Evolutionary conservation across 2,329 filamentous ascomycete genomes (phyloP).

Genomic region (Myriosclerotinia scirpicola): DNA sequence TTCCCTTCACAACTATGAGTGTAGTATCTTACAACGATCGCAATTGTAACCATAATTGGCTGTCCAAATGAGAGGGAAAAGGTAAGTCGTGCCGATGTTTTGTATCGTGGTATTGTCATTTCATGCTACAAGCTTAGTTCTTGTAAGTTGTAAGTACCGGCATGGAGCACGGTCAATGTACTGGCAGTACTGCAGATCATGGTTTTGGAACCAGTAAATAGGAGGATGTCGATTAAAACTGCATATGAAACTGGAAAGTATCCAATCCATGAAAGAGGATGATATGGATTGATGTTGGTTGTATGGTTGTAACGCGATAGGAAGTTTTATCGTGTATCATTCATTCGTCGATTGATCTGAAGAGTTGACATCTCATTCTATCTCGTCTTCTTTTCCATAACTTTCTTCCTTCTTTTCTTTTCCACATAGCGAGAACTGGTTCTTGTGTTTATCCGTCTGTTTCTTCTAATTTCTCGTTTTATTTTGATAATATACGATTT

Average conservation of each 20-base stretch:
- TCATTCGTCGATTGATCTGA: too few relatives aligned
- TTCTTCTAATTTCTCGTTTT: not conserved
- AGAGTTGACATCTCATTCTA: too few relatives aligned
- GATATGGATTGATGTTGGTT: not conserved
- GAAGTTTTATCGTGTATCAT: not conserved
- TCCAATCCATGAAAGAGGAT: not conserved
- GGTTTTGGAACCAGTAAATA: not conserved
- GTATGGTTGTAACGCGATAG: not conserved
- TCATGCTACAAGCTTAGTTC: not conserved
- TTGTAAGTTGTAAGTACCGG: not conserved
- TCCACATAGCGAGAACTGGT: not conserved
- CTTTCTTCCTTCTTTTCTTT: not conserved
- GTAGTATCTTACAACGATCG: too few relatives aligned
- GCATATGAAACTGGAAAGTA: not conserved
- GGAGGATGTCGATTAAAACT: not conserved
- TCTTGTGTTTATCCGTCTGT: not conserved
- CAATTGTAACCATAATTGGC: too few relatives aligned
- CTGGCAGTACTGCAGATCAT: too few relatives aligned
- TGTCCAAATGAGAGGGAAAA: not conserved
- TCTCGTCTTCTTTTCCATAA: too few relatives aligned
- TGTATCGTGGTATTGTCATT: not conserved
- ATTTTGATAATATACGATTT: too few relatives aligned
- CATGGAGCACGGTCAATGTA: not conserved
- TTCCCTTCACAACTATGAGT: too few relatives aligned
- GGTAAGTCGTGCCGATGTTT: slow-evolving; percentile 12